Evolutionary conservation across 108 stramenopile species (phyloP).

Genomic region (Nitzschia putrida): DNA sequence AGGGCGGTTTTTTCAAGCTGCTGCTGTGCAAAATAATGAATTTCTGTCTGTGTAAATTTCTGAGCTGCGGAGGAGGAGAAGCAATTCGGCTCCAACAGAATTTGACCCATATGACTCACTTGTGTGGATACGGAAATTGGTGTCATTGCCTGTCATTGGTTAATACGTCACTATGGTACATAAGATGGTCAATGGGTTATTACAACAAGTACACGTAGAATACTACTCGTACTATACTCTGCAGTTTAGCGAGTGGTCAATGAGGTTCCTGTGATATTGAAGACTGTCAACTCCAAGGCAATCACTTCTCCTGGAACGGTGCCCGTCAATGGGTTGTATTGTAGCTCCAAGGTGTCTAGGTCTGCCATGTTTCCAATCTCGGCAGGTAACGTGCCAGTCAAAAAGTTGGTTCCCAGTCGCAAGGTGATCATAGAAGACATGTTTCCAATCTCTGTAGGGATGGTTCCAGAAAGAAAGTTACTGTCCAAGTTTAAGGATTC

Average conservation of each 20-base stretch:
- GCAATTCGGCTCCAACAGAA: too few species aligned
- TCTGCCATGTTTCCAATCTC: constrained; percentile 8
- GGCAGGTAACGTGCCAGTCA: constrained; percentile 3
- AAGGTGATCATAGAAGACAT: neutral
- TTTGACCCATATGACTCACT: too few species aligned
- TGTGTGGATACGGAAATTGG: too few species aligned
- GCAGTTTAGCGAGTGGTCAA: too few species aligned
- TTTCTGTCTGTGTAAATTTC: too few species aligned
- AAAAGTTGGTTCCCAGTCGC: neutral
- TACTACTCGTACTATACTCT: too few species aligned
- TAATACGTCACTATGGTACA: too few species aligned
- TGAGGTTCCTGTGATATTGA: constrained; percentile 3
- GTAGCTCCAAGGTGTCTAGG: constrained; percentile 6
- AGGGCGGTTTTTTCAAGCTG: too few species aligned
- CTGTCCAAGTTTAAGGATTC: constrained; percentile 12
- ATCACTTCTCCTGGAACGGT: constrained; percentile 18
- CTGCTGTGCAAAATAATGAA: neutral
- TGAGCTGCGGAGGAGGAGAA: too few species aligned
- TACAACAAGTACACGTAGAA: too few species aligned
- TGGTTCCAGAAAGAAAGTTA: constrained; percentile 41
- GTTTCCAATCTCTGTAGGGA: constrained; percentile 17
- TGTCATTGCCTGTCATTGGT: too few species aligned
- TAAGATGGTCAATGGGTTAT: too few species aligned
- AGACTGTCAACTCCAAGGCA: neutral
- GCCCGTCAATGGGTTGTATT: constrained; percentile 1